Evolutionary conservation across 176 grass and related monocot genomes (phyloP).

Genomic region (Hordeum marinum): DNA sequence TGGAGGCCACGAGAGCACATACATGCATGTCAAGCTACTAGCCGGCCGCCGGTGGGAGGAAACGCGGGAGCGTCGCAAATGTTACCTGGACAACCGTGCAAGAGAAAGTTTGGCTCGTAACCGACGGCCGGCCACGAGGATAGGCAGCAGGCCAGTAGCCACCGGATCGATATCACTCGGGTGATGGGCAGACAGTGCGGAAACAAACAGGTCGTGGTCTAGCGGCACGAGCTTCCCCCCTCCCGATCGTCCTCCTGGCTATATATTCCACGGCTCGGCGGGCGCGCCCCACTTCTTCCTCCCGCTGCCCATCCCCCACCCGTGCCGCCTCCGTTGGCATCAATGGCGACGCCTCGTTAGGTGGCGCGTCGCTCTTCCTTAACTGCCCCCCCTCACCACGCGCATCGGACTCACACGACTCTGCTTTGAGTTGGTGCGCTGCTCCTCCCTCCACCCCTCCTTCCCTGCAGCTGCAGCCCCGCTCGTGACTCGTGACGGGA

Average conservation of each 20-base stretch:
- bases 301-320: not conserved
- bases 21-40: too few relatives aligned
- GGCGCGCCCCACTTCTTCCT: not conserved
- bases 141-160: not conserved
- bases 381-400: not conserved
- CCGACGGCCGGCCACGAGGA: not conserved
- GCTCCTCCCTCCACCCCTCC: not conserved
- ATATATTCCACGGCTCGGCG: not conserved
- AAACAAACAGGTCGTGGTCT: not conserved
- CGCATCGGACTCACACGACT: not conserved
- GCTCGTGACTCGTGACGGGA: not conserved
- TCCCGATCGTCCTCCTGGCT: not conserved
- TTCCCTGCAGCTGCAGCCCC: not conserved
- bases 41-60: too few relatives aligned
- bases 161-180: not conserved
- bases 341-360: constrained; percentile 25
- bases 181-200: not conserved
- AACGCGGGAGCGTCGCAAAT: too few relatives aligned
- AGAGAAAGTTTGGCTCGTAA: not conserved
- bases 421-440: not conserved
- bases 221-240: not conserved
- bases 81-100: too few relatives aligned
- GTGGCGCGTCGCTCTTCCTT: constrained; percentile 33
- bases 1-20: too few relatives aligned
- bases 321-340: not conserved